Evolutionary conservation across 1,284 basidiomycete species (phyloP), one percentile per base, ranked within the genome.

Genomic region (Polyporus tsugae): DNA sequence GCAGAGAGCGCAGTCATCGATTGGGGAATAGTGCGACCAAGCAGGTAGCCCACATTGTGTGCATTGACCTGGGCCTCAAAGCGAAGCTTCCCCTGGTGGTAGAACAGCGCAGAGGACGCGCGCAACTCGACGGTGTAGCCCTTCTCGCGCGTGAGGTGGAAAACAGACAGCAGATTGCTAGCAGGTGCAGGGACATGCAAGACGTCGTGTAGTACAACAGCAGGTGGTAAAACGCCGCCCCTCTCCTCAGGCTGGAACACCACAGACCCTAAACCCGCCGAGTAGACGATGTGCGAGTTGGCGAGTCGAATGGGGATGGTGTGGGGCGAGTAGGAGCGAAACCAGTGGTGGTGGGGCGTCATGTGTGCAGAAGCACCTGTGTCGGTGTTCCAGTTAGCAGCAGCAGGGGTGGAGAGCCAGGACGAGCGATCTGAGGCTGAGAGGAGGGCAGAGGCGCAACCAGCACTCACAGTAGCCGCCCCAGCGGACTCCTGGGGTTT

Each of bases 231-330:
- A n/a, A n/a, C n/a, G n/a, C n/a, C n/a, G n/a, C n/a, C n/a, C n/a
- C n/a, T n/a, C 46, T 49, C 13, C 19, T 11, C 46, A 7, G 6
- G 46, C 46, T 49, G 10, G 4, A 22, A 80, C 44, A 75, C 69
- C n/a, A 82, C 79, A 63, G 73, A 72, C 19, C 75, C 80, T 7
- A 79, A 68, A 4, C 78, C 78, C 57, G 70, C 76, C 60, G 75
- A 77, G 70, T 76, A 79, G 57, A 82, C 70, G 19, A 78, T 60
- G 64, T 62, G 44, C 19, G 35, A 63, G 52, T 63, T 63, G 52
- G 62, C 62, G 13, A 63, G 53, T 36, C 22, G 53, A 25, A 63
- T 63, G 52, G 62, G 62, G 53, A 63, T 58, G 53, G 33, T 11
- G 39, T 60, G 58, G 36, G 76, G 74, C 2, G 59, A 65, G 68